Conservation (phyloP, 2,329 filamentous ascomycete species). For the Mollisiaceae sp. region DNA sequence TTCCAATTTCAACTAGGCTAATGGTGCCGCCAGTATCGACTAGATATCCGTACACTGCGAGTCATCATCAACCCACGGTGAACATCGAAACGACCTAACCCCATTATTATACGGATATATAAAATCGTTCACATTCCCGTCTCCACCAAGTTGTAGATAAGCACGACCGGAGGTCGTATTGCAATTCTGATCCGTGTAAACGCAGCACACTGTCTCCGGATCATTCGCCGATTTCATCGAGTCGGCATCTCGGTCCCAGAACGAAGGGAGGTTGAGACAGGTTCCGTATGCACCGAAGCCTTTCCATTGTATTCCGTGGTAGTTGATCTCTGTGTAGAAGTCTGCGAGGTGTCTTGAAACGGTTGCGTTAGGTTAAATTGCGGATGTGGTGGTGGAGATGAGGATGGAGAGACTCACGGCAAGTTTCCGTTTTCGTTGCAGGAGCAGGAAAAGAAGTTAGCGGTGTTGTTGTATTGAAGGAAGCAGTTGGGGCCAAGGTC, state of each 20-base stretch:
- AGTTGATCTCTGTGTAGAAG: background rate
- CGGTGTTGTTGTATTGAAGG: background rate
- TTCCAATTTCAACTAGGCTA: background rate
- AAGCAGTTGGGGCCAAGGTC: background rate
- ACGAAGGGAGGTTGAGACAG: background rate
- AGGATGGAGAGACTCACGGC: background rate
- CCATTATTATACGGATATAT: conserved; percentile 2
- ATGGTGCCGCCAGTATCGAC: background rate
- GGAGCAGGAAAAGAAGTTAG: background rate
- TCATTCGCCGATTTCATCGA: background rate
- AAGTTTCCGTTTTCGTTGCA: background rate
- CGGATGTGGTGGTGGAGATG: background rate
- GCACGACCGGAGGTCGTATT: background rate
- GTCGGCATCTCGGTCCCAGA: background rate
- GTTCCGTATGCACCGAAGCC: background rate
- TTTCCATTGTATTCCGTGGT: background rate
- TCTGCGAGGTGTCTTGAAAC: background rate
- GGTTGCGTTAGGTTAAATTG: background rate
- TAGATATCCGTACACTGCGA: background rate
- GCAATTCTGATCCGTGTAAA: conserved; percentile 1
- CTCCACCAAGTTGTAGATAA: background rate
- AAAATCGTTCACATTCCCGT: background rate
- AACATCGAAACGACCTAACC: background rate
- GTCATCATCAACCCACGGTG: background rate
- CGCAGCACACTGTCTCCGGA: background rate